phyloP scores from a whole-genome alignment of 306 rosid genomes.

The Hippophae gyantsensis region DNA sequence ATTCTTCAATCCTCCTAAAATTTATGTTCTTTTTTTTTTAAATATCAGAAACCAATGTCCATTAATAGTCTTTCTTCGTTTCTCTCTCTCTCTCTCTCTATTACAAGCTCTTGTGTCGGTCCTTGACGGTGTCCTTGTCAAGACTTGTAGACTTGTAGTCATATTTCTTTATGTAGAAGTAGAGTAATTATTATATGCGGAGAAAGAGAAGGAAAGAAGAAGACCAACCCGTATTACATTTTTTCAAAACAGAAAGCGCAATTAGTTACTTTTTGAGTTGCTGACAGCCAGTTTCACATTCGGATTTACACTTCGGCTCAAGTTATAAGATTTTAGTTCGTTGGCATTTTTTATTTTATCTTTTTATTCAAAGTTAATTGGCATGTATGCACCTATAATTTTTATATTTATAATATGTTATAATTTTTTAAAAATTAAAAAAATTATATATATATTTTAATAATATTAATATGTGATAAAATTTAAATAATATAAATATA shows the following conservation, averaged over 20 bases:
- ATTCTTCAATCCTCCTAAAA: not conserved
- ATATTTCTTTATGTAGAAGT: not conserved
- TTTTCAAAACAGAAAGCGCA: slow-evolving; percentile 16
- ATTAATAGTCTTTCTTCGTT: not conserved
- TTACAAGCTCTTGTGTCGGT: slow-evolving; percentile 1
- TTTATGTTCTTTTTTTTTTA: not conserved
- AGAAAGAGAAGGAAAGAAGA: slow-evolving; percentile 8
- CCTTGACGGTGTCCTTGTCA: not conserved
- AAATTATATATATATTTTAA: too few species aligned
- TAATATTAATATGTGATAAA: too few species aligned
- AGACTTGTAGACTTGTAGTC: not conserved
- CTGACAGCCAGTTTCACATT: slow-evolving; percentile 27
- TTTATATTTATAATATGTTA: too few species aligned
- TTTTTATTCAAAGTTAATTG: too few species aligned
- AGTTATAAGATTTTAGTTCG: not conserved
- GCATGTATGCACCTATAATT: too few species aligned
- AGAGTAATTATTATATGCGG: slow-evolving; percentile 17
- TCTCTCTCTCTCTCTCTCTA: slow-evolving; percentile 18
- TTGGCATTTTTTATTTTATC: not conserved
- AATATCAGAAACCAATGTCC: too few species aligned
- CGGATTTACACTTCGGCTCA: slow-evolving; percentile 5
- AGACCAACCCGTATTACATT: not conserved
- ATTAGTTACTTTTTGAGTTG: slow-evolving; percentile 30
- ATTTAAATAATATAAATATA: too few species aligned
- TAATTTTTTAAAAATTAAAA: too few species aligned